Evolutionary conservation across 78 protist genomes (phyloP), one percentile per base, ranked within the genome.

Genomic region (Dictyostelium purpureum): DNA sequence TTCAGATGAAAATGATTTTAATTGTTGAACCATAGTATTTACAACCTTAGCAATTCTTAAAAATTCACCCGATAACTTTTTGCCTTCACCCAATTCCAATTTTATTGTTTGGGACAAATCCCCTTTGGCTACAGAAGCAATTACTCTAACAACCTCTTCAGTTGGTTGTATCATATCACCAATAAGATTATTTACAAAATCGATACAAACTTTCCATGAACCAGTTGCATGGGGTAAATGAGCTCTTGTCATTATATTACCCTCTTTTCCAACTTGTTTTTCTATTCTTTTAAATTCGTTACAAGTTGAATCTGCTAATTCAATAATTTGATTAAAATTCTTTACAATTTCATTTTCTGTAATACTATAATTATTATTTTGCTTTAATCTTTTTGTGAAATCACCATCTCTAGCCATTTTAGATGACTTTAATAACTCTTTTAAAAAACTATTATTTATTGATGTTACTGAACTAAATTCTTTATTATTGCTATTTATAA

Each of bases 11-110:
- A 88, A 88, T 26, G 74, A 51, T 14, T 88, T 89, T 11, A 89
- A 66, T 45, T 90, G 95, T 19, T 79, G 57, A 42, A 90, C 95
- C 95, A 90, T 90, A 0, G 88, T 90, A 33, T 90, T 90, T 18
- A 90, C 81, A 3, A 80, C 89, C n/a, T 90, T 90, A 10, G 88
- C 89, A 6, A 90, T 79, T 70, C 81, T 70, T 9, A 90, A 49
- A 59, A 90, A 80, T 54, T 90, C 95, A 33, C 94, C 94, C 18
- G 81, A 2, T 0, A 85, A 26, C 45, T 85, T 77, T 35, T 69
- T 88, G 28, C 89, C 94, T 26, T 65, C 31, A 1, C 89, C 94
- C 19, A 45, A 88, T 65, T 79, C 88, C 57, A 79, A 40, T 51
- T 88, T 66, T 11, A 85, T 74, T 2, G 92, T 85, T 73, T 85